Base-by-base conservation (phyloP, 345 rosid species). In the Eucalyptus erythrocorys region DNA sequence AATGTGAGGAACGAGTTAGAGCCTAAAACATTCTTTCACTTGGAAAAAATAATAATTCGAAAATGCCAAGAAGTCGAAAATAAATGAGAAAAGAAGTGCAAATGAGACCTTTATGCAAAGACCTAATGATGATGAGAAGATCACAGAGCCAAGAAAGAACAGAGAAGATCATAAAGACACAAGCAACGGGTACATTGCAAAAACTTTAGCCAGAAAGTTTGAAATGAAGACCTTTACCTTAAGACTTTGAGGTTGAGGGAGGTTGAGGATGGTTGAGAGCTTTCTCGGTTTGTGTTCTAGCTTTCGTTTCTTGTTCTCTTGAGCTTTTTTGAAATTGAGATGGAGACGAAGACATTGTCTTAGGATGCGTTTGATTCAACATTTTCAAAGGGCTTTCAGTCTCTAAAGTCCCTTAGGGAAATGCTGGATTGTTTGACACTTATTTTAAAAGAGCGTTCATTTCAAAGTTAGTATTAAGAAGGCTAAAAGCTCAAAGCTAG, bases 341-440 rank as follows among this genome's bases (percentile, higher is more conserved):
- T 7, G 8, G 55, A 59, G 14, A 59, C 0, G 7, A 49, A 49
- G 17, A 14, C 14, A 5, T 0, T 49, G 1, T 49, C 51, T 49
- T 49, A 49, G 7, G 17, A 7, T 14, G 17, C 3, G 3, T 49
- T 49, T 49, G 17, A 17, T 49, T 49, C 17, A 14, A 14, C 3
- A 14, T 49, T 49, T 48, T 48, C 17, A 13, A 49, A 0, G 0
- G 51, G 7, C 51, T 49, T 49, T 49, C 0, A 49, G 6, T 14
- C 17, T 49, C 7, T 49, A 49, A 49, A 49, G 51, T 49, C 17
- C 3, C 3, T 49, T 14, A 49, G 17, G 0, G 3, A 49, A 49
- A 49, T 49, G 17, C 7, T 49, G 3, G 6, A 49, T 3, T 49
- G 0, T 49, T 49, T 49, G 51, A 1, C 51, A 49, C 17, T 49